Base-by-base conservation (phyloP, 2,329 filamentous ascomycete genomes). In the Akanthomyces uredinophilus region DNA sequence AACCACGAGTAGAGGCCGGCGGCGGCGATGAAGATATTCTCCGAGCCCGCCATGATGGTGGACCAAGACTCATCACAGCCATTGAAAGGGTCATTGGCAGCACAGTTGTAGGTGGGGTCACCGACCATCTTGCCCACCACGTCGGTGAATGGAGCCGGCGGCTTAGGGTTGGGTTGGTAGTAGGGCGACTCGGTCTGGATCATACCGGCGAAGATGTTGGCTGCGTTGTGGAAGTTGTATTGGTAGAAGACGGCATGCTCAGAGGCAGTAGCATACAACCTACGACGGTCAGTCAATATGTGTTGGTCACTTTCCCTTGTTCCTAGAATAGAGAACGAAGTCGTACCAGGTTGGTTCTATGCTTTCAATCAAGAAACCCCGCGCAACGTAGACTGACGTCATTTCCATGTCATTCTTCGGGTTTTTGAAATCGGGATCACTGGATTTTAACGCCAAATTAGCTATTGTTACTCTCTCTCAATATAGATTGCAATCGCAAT, bases 111-210 rank as follows among this genome's bases (percentile, higher is more conserved):
- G 10, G 53, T 20, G 11, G 50, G 50, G 18, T 53, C 50, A 10
- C 50, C 29, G 4, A 18, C 6, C 1, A 68, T 61, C 8, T 35
- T 5, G 2, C 65, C 66, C 0, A 66, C 49, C 0, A 20, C 22
- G 16, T 56, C 43, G 2, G 39, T n/a, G 39, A 68, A 70, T 1
- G 66, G 69, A 27, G 56, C 68, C 5, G 65, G 66, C 14, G 65
- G 64, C 18, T 16, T 50, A 2, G 66, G 65, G 3, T 54, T 87
- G 79, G 69, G 67, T 57, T 73, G 70, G 75, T 81, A 87, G 75
- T 83, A 87, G 13, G 87, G 85, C 2, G 86, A 88, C 71, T 91
- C 88, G 0, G 84, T 85, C 70, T 91, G 88, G 63, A 90, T 84
- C 55, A 86, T 74, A 18, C 80, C 82, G 76, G 87, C 83, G 68